phyloP scores from a whole-genome alignment of 768 basidiomycete species.

The Strobilomyces confusus region DNA sequence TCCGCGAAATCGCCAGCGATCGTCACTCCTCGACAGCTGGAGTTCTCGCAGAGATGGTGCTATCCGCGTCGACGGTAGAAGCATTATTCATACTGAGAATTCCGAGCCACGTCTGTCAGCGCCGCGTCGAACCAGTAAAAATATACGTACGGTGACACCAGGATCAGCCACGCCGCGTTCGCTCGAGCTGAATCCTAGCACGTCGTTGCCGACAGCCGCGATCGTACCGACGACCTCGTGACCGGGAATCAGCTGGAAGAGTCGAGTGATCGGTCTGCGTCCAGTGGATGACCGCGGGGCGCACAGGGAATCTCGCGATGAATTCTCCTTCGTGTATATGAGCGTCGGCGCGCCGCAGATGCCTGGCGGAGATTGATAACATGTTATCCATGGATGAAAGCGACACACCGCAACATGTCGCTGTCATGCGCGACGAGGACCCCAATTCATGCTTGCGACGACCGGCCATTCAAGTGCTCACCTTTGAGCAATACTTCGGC shows the following conservation, averaged over 20 bases:
- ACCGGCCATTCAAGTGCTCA: conserved; percentile 13
- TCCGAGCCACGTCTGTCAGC: not conserved
- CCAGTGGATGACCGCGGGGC: not conserved
- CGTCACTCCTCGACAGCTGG: conserved; percentile 70
- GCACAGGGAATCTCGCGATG: conserved; percentile 51
- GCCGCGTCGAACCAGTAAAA: not conserved
- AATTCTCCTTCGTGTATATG: conserved; percentile 60
- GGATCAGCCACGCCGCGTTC: conserved; percentile 84
- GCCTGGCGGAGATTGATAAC: conserved; percentile 29
- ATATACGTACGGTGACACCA: conserved; percentile 50
- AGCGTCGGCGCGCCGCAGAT: conserved; percentile 53
- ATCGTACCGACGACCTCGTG: conserved; percentile 69
- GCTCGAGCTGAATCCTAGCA: conserved; percentile 64
- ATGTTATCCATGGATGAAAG: not conserved
- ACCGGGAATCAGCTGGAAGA: conserved; percentile 55
- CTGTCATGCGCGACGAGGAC: conserved; percentile 18
- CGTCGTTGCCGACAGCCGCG: conserved; percentile 70
- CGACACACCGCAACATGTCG: conserved; percentile 37
- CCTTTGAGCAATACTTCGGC: conserved; percentile 61
- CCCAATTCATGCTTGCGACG: not conserved
- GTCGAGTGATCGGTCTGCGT: not conserved
- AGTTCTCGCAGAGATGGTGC: conserved; percentile 77
- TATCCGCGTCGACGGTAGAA: conserved; percentile 82
- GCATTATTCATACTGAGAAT: conserved; percentile 65
- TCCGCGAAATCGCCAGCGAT: conserved; percentile 80